A percentile compares a stretch with the other conserved stretches of the same genome.
These are phyloP conservation scores for Colletotrichum abscissum DNA, from an alignment of 2,329 filamentous ascomycete genomes.

Conservation along the genomic window DNA sequence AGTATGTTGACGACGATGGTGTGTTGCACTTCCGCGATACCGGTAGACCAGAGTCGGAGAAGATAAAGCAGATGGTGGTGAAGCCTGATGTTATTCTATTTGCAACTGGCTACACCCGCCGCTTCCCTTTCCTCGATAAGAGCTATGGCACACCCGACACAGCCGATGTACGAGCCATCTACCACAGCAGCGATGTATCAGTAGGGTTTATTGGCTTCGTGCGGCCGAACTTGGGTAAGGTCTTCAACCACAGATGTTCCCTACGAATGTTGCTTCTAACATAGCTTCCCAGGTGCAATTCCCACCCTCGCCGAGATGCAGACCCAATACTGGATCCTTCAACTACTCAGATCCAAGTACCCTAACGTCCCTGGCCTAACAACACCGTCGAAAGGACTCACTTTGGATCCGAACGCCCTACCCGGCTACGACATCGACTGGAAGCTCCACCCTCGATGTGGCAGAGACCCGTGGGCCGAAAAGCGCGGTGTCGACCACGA, in stretches of 20 bases:
- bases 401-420: slow-evolving; percentile 41
- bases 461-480: slow-evolving; percentile 46
- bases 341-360: slow-evolving; percentile 45
- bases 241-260: fast-evolving
- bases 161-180: slow-evolving; percentile 63
- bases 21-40: slow-evolving; percentile 46
- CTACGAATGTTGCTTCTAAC: neutral
- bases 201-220: slow-evolving; percentile 61
- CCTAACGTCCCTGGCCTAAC: slow-evolving; percentile 13
- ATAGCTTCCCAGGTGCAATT: slow-evolving; percentile 47
- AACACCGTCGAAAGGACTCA: neutral
- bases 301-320: slow-evolving; percentile 62
- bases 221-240: slow-evolving; percentile 53
- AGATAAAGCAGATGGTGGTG: slow-evolving; percentile 42
- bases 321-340: slow-evolving; percentile 58
- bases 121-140: slow-evolving; percentile 47
- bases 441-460: slow-evolving; percentile 47
- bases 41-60: slow-evolving; percentile 43
- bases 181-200: slow-evolving; percentile 51
- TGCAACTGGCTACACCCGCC: slow-evolving; percentile 49
- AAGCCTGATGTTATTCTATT: slow-evolving; percentile 50
- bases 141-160: slow-evolving; percentile 55
- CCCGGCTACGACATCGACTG: slow-evolving; percentile 53
- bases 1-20: slow-evolving; percentile 44
- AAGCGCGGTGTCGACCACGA: slow-evolving; percentile 61